These are phyloP conservation scores for Blastobotrys capitulatus DNA, from an alignment of 1,139 yeast species.

Conservation along the genomic window DNA sequence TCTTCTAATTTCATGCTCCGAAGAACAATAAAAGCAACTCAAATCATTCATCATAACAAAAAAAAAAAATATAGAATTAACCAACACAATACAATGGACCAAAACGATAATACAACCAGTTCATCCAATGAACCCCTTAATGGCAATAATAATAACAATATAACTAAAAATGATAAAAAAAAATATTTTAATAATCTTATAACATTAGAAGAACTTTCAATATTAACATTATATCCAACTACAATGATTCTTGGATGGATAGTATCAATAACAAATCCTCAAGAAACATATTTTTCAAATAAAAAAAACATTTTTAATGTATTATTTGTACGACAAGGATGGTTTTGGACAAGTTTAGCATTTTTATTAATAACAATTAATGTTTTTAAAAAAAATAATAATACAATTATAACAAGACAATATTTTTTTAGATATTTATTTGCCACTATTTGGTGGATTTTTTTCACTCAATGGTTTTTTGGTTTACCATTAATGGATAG, in stretches of 20 bases:
- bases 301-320: slow-evolving; percentile 65
- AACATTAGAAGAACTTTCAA: slow-evolving; percentile 19
- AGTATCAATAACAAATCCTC: slow-evolving; percentile 20
- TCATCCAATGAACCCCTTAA: too few species aligned
- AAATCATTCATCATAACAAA: too few species aligned
- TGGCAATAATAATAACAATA: too few species aligned
- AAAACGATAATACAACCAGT: too few species aligned
- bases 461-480: slow-evolving; percentile 86
- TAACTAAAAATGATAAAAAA: background rate
- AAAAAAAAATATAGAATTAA: too few species aligned
- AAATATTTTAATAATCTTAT: background rate
- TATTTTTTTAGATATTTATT: slow-evolving; percentile 36
- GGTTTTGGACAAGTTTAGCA: slow-evolving; percentile 81
- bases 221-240: slow-evolving; percentile 28
- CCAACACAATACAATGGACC: too few species aligned
- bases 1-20: too few species aligned
- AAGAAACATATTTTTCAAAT: slow-evolving; percentile 43
- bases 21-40: too few species aligned
- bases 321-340: slow-evolving; percentile 77
- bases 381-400: background rate
- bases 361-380: slow-evolving; percentile 21
- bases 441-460: slow-evolving; percentile 72
- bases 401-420: slow-evolving; percentile 1
- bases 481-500: slow-evolving; percentile 89
- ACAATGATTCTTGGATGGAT: slow-evolving; percentile 29